Evolutionary conservation across 345 rosid genomes (phyloP).

Genomic region (Aegle marmelos): DNA sequence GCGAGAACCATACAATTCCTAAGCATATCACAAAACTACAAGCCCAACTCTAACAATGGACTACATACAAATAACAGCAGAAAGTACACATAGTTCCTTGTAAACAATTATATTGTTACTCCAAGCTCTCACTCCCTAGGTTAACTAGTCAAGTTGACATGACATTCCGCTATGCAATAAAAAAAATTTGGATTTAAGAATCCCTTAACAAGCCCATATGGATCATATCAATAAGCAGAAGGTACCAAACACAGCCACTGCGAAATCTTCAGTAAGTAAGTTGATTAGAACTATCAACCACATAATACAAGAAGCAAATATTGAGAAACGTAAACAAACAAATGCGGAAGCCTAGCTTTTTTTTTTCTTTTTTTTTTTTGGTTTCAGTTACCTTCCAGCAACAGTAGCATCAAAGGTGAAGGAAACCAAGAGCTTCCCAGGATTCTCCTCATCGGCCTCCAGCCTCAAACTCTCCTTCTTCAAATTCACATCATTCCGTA

Average conservation of each 20-base stretch:
- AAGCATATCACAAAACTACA: background rate
- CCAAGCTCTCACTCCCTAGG: too few species aligned
- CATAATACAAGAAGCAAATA: background rate
- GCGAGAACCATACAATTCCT: background rate
- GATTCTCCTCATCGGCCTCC: constrained; percentile 51
- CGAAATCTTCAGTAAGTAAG: too few species aligned
- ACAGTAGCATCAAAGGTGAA: constrained; percentile 92
- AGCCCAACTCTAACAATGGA: background rate
- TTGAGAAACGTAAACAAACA: background rate
- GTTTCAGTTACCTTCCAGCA: constrained; percentile 58
- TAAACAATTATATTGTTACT: background rate
- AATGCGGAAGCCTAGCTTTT: background rate
- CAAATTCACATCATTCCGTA: constrained; percentile 73
- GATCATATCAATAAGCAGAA: too few species aligned
- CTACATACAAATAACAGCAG: background rate
- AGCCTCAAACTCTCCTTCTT: constrained; percentile 75
- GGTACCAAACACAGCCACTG: too few species aligned
- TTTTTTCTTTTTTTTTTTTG: background rate
- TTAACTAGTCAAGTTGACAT: too few species aligned
- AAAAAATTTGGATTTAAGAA: too few species aligned
- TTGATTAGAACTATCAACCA: background rate
- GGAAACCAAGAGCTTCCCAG: constrained; percentile 64
- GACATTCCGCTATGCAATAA: too few species aligned
- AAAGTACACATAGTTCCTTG: background rate
- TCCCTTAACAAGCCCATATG: too few species aligned